phyloP scores from a whole-genome alignment of 2,329 filamentous ascomycete species.

The Blastomyces parvus region DNA sequence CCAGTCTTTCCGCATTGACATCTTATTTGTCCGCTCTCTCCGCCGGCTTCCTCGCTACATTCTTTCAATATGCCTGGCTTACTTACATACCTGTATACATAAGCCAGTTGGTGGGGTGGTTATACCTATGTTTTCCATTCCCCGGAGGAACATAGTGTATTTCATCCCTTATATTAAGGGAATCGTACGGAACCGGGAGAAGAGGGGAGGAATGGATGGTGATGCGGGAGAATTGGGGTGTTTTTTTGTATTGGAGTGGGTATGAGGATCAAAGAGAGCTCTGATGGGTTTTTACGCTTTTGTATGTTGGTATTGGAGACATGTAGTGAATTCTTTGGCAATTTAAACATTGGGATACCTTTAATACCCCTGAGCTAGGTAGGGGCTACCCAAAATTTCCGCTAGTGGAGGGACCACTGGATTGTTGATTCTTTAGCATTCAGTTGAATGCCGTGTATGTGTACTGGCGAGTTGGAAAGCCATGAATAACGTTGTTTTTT shows the following conservation, averaged over 20 bases:
- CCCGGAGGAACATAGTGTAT: not conserved
- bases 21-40: not conserved
- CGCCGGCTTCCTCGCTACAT: not conserved
- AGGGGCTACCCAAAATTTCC: too few relatives aligned
- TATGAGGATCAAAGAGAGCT: conserved; percentile 9
- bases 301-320: not conserved
- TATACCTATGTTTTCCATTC: conserved; percentile 4
- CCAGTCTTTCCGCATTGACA: not conserved
- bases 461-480: not conserved
- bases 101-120: not conserved
- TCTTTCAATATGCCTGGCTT: not conserved
- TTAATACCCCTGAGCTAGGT: too few relatives aligned
- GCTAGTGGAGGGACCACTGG: too few relatives aligned
- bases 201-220: not conserved
- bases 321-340: not conserved
- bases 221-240: not conserved
- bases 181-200: not conserved
- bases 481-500: too few relatives aligned
- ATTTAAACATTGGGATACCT: not conserved
- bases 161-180: not conserved
- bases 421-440: not conserved
- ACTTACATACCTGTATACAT: not conserved
- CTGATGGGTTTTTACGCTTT: conserved; percentile 2
- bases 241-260: not conserved
- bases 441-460: not conserved